Evolutionary conservation across 805 yeast species (phyloP).

Genomic region (Wickerhamiella azymoides): DNA sequence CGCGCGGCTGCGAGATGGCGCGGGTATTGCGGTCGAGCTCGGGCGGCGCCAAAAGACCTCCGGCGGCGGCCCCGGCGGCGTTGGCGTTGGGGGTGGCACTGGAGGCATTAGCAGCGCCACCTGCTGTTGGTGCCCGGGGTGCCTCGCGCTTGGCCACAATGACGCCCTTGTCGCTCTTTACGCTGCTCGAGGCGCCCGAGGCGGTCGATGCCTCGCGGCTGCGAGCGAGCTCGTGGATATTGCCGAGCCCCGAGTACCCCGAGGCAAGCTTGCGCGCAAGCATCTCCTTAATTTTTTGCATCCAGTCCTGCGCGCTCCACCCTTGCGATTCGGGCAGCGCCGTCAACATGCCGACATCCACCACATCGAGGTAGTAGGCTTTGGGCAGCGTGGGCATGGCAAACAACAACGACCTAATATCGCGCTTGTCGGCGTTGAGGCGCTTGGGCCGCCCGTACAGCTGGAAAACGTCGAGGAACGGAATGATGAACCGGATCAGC

Average conservation of each 20-base stretch:
- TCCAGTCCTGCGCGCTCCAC: slow-evolving; percentile 56
- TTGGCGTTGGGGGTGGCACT: too few relatives aligned
- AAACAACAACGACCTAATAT: slow-evolving; percentile 52
- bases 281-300: slow-evolving; percentile 38
- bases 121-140: slow-evolving; percentile 11
- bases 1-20: slow-evolving; percentile 10
- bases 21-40: neutral
- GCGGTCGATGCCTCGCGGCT: neutral
- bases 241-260: slow-evolving; percentile 34
- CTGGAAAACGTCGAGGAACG: slow-evolving; percentile 59
- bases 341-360: slow-evolving; percentile 38
- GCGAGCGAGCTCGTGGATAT: slow-evolving; percentile 30
- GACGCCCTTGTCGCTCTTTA: neutral
- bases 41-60: too few relatives aligned
- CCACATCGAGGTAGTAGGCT: slow-evolving; percentile 54
- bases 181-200: neutral
- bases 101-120: neutral
- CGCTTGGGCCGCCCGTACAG: slow-evolving; percentile 73
- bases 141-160: slow-evolving; percentile 10
- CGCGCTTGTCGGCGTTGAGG: slow-evolving; percentile 58
- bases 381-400: slow-evolving; percentile 74
- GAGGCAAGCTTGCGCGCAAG: slow-evolving; percentile 37
- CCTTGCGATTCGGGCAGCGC: slow-evolving; percentile 25
- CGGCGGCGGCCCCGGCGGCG: too few relatives aligned
- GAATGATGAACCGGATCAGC: slow-evolving; percentile 65